Percentiles rank a stretch among this genome's conserved stretches.
Conservation (phyloP, 352 stramenopile genomes). For the Phytophthora meadii region DNA sequence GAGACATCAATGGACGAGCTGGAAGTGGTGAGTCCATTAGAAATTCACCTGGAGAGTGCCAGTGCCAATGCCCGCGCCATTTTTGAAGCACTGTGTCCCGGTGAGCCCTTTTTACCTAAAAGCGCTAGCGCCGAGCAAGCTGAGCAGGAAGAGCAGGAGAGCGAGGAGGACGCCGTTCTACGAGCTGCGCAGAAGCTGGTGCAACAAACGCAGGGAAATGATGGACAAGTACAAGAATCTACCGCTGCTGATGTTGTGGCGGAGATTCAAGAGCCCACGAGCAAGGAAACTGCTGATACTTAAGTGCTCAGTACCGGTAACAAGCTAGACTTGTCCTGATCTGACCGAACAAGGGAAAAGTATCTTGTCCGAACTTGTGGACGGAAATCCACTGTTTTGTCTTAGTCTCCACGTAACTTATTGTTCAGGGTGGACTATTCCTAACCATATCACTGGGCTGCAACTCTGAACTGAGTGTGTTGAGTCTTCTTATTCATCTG, state of each 20-base stretch:
- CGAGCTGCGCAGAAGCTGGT: constrained; percentile 54
- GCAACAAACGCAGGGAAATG: background rate
- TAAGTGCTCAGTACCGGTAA: background rate
- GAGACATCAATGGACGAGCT: constrained; percentile 39
- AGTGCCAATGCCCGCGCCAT: constrained; percentile 59
- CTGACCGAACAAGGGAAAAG: constrained; percentile 2
- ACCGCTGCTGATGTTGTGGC: no score
- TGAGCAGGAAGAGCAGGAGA: constrained; percentile 54
- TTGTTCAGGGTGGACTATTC: constrained; percentile 11
- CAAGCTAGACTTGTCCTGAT: background rate
- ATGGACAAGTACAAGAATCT: background rate
- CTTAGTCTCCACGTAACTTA: constrained; percentile 1
- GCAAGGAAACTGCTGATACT: background rate
- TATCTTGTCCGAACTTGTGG: constrained; percentile 1
- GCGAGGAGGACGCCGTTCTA: constrained; percentile 68
- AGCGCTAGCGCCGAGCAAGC: constrained; percentile 17
- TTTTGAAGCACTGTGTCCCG: constrained; percentile 44
- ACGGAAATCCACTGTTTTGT: background rate
- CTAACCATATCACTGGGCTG: constrained; percentile 3
- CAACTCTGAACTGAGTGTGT: constrained; percentile 13
- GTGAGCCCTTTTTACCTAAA: constrained; percentile 8
- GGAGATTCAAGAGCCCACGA: no score
- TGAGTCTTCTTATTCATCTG: constrained; percentile 30
- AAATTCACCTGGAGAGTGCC: constrained; percentile 70
- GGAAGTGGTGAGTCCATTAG: constrained; percentile 42